Evolutionary conservation across 169 alveolate species (phyloP).

Genomic region (Blepharisma undulans): DNA sequence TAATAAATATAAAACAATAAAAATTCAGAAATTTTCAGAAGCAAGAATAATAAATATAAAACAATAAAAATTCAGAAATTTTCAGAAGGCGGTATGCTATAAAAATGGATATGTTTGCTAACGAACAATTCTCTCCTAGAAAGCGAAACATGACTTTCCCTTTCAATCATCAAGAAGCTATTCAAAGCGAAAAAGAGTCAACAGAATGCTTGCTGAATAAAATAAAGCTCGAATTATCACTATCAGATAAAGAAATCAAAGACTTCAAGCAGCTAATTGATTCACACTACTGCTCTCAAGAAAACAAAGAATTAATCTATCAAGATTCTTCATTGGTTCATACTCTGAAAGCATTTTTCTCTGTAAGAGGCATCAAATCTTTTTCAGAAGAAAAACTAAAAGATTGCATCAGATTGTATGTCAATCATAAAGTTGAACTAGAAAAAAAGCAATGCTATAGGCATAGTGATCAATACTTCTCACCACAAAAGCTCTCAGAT

Average conservation of each 20-base stretch:
- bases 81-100: background rate
- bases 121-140: background rate
- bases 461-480: background rate
- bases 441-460: background rate
- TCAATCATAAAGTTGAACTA: background rate
- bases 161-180: background rate
- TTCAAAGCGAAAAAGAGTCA: background rate
- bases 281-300: background rate
- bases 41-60: too few species aligned
- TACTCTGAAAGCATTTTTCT: background rate
- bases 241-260: background rate
- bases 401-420: background rate
- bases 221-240: background rate
- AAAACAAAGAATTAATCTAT: background rate
- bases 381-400: background rate
- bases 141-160: background rate
- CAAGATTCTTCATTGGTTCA: background rate
- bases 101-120: background rate
- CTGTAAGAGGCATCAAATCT: background rate
- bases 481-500: background rate
- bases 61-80: too few species aligned
- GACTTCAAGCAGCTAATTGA: background rate
- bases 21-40: too few species aligned
- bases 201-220: background rate
- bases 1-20: too few species aligned